These are phyloP conservation scores for Flaveria brownii DNA, from an alignment of 129 eudicot species.

Conservation along the genomic window DNA sequence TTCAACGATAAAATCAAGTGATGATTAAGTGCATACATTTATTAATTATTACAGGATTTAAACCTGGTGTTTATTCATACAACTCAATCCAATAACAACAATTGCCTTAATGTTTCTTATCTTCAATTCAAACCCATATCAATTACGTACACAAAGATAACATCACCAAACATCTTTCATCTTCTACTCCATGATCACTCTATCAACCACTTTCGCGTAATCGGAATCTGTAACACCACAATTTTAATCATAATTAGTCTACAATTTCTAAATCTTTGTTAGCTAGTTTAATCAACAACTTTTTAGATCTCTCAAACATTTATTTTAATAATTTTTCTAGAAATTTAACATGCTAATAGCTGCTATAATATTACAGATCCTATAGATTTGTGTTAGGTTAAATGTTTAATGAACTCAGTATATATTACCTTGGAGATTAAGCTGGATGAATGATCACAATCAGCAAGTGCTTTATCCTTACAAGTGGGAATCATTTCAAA, in stretches of 20 bases:
- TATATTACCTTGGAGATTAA: background rate
- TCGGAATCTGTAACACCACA: conserved; percentile 1
- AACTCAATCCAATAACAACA: background rate
- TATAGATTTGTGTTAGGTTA: too few species aligned
- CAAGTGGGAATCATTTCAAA: conserved; percentile 62
- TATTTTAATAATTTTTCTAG: too few species aligned
- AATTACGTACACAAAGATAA: background rate
- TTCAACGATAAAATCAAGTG: too few species aligned
- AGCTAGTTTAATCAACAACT: background rate
- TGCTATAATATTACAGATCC: too few species aligned
- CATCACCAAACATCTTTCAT: background rate
- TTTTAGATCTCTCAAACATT: too few species aligned
- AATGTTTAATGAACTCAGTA: background rate
- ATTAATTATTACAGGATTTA: background rate
- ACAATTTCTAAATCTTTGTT: background rate
- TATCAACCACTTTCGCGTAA: background rate
- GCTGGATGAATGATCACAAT: conserved; percentile 9
- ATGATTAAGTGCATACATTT: background rate
- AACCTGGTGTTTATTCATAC: background rate
- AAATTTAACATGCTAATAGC: too few species aligned
- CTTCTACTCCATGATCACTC: conserved; percentile 7
- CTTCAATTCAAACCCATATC: background rate
- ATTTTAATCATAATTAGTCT: background rate
- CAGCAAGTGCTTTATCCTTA: background rate
- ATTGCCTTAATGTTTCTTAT: background rate